Evolutionary conservation across 1,284 basidiomycete species (phyloP).

Genomic region (Sutorius eximius): DNA sequence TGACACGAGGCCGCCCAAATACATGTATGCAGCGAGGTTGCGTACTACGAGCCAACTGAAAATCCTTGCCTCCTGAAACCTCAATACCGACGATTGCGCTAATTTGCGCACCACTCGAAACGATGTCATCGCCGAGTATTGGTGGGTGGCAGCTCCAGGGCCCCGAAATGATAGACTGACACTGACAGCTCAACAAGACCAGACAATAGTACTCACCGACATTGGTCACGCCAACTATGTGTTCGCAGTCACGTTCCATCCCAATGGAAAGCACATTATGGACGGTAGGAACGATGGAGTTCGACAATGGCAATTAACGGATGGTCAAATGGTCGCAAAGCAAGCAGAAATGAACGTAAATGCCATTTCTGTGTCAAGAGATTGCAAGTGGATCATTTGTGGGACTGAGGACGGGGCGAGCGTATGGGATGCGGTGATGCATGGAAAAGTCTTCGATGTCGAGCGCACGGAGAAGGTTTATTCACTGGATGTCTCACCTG

Average conservation of each 20-base stretch:
- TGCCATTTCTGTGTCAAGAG: not conserved
- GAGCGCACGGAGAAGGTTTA: not conserved
- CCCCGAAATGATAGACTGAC: too few species aligned
- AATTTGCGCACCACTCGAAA: too few species aligned
- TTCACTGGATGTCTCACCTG: not conserved
- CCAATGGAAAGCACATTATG: not conserved
- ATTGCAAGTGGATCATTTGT: not conserved
- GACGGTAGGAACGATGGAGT: not conserved
- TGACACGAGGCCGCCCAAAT: not conserved
- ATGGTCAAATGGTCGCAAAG: not conserved
- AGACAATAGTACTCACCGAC: not conserved
- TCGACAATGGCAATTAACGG: not conserved
- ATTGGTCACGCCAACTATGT: rapidly evolving
- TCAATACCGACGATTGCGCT: too few species aligned
- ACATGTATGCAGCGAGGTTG: not conserved
- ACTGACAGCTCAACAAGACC: not conserved
- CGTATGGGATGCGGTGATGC: not conserved
- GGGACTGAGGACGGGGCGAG: not conserved
- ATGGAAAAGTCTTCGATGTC: not conserved
- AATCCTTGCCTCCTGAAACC: too few species aligned
- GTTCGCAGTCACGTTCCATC: not conserved
- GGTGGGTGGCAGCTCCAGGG: too few species aligned
- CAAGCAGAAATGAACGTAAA: not conserved
- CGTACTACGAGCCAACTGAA: not conserved
- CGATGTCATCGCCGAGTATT: too few species aligned